phyloP scores from a whole-genome alignment of 73 alveolate species.

The Diophrys appendiculata region DNA sequence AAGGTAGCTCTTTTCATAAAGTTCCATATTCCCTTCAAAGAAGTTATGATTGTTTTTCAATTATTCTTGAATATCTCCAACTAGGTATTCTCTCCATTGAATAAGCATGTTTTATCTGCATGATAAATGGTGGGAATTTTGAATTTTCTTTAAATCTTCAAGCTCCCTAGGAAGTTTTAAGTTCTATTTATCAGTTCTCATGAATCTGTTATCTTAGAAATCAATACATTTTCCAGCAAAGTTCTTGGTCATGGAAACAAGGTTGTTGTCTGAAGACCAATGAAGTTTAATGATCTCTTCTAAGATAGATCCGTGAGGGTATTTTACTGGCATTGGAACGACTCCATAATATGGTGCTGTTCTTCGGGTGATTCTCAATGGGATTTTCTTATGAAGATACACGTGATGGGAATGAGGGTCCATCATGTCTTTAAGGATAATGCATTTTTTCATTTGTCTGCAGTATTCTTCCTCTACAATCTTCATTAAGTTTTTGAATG shows the following conservation, averaged over 20 bases:
- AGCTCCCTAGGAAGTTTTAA: slow-evolving; percentile 62
- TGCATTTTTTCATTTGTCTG: slow-evolving; percentile 92
- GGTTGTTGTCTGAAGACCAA: slow-evolving; percentile 60
- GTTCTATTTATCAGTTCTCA: slow-evolving; percentile 46
- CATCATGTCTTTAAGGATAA: slow-evolving; percentile 88
- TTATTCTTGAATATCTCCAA: slow-evolving; percentile 78
- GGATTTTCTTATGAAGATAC: slow-evolving; percentile 69
- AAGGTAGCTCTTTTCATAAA: slow-evolving; percentile 74
- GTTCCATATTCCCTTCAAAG: slow-evolving; percentile 75
- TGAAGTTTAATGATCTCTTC: slow-evolving; percentile 27
- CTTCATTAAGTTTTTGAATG: slow-evolving; percentile 74
- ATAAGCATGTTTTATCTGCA: slow-evolving; percentile 57
- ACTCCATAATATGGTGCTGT: slow-evolving; percentile 69
- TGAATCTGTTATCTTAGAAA: slow-evolving; percentile 51
- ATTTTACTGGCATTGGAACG: slow-evolving; percentile 46
- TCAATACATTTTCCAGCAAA: slow-evolving; percentile 62
- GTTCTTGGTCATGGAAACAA: slow-evolving; percentile 58
- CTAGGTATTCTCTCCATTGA: slow-evolving; percentile 74
- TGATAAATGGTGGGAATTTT: slow-evolving; percentile 54
- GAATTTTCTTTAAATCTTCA: slow-evolving; percentile 44
- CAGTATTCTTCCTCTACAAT: slow-evolving; percentile 84
- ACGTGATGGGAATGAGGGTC: slow-evolving; percentile 76
- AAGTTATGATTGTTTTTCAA: slow-evolving; percentile 79
- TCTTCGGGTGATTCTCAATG: slow-evolving; percentile 57
- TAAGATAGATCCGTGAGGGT: neutral